These are phyloP conservation scores for Annona squamosa DNA, from an alignment of 164 flowering plant species.

Conservation along the genomic window DNA sequence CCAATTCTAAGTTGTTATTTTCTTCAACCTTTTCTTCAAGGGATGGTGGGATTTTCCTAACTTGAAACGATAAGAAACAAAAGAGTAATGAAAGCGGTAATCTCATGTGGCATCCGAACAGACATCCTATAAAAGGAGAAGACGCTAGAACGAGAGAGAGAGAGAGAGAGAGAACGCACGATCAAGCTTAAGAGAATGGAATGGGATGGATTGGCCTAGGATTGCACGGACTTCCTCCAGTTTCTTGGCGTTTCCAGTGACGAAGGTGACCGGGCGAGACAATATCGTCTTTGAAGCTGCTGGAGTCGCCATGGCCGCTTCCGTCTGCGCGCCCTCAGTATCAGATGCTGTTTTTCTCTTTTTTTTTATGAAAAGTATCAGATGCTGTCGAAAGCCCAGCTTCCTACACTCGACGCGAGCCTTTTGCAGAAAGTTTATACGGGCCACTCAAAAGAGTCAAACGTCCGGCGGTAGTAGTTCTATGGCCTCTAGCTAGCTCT, in stretches of 20 bases:
- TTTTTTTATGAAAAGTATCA: background rate
- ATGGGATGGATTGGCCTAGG: slow-evolving; percentile 76
- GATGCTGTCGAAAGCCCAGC: too few species aligned
- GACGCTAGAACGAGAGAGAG: slow-evolving; percentile 4
- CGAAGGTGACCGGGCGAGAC: slow-evolving; percentile 81
- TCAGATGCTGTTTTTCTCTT: background rate
- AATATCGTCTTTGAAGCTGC: slow-evolving; percentile 22
- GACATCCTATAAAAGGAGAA: too few species aligned
- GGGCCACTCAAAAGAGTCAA: too few species aligned
- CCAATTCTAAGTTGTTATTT: too few species aligned
- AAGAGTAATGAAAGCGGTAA: background rate
- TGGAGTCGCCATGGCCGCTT: background rate
- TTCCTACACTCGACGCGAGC: too few species aligned
- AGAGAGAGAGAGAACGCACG: slow-evolving; percentile 22
- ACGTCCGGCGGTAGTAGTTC: too few species aligned
- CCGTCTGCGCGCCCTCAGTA: background rate
- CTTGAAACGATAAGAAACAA: background rate
- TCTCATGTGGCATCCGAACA: too few species aligned
- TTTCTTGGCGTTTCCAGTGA: slow-evolving; percentile 93
- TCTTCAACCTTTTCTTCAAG: too few species aligned
- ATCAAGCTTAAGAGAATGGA: slow-evolving; percentile 86
- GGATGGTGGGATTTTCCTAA: too few species aligned
- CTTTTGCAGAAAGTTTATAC: too few species aligned
- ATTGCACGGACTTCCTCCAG: slow-evolving; percentile 88
- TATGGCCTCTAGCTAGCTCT: too few species aligned